Evolutionary conservation across 2,329 filamentous ascomycete species (phyloP).

Genomic region (Arthrobotrys entomopaga): DNA sequence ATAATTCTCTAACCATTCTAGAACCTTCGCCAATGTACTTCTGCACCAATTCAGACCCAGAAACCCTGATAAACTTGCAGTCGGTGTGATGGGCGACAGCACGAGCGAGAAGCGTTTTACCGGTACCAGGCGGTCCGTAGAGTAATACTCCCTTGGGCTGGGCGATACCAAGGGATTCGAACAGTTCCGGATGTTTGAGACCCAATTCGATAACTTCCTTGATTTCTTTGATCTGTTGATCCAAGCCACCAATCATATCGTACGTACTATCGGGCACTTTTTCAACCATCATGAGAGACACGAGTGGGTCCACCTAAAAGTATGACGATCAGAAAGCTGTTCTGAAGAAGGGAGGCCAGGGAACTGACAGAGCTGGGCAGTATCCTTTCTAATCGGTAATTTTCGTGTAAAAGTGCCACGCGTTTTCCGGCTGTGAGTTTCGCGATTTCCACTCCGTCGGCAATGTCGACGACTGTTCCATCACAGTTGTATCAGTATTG

Average conservation of each 20-base stretch:
- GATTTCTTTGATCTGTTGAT: constrained; percentile 99
- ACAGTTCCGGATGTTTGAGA: constrained; percentile 96
- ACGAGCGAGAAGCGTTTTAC: constrained; percentile 93
- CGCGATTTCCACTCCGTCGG: constrained; percentile 89
- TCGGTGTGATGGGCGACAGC: constrained; percentile 98
- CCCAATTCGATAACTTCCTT: constrained; percentile 99
- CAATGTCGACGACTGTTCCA: constrained; percentile 85
- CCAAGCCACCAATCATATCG: constrained; percentile 99
- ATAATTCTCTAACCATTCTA: constrained; percentile 97
- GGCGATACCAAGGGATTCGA: constrained; percentile 98
- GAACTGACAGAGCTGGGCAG: constrained; percentile 81
- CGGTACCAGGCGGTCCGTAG: constrained; percentile 95
- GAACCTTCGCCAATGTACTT: constrained; percentile 99
- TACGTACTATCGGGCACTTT: constrained; percentile 99
- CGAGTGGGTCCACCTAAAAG: constrained; percentile 79
- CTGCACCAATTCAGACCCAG: constrained; percentile 93
- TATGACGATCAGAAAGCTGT: too few relatives aligned
- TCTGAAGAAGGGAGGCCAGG: background rate
- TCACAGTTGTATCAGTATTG: constrained; percentile 10
- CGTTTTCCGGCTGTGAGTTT: constrained; percentile 98
- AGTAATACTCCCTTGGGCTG: constrained; percentile 97
- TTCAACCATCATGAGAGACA: constrained; percentile 99
- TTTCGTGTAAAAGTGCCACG: constrained; percentile 94
- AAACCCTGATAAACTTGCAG: constrained; percentile 98
- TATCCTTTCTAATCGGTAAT: constrained; percentile 99